These are phyloP conservation scores for Viridothelium virens DNA, from an alignment of 495 filamentous ascomycete genomes.

Conservation along the genomic window DNA sequence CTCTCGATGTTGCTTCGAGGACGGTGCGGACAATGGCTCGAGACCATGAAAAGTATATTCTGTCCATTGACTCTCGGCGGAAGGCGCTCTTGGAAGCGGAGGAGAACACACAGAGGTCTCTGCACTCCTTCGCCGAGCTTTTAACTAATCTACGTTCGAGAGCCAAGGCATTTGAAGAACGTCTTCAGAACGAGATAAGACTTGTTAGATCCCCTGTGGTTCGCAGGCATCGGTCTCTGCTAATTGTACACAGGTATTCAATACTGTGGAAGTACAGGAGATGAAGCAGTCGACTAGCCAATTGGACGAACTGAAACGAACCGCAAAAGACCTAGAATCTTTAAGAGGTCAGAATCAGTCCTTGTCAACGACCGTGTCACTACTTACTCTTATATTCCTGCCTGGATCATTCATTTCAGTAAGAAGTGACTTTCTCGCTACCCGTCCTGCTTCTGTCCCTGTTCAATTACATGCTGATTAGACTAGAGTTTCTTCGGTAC, in stretches of 20 bases:
- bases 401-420: slow-evolving; percentile 4
- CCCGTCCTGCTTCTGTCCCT: not conserved
- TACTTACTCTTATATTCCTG: not conserved
- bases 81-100: not conserved
- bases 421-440: not conserved
- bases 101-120: not conserved
- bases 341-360: not conserved
- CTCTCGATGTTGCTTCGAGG: not conserved
- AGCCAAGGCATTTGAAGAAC: not conserved
- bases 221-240: not conserved
- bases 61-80: not conserved
- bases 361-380: not conserved
- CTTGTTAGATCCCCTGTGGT: not conserved
- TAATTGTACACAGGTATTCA: not conserved
- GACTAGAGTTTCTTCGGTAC: slow-evolving; percentile 2
- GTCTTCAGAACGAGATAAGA: slow-evolving; percentile 1
- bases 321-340: not conserved
- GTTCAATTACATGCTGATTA: not conserved
- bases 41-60: not conserved
- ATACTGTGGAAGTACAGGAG: not conserved
- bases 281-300: not conserved
- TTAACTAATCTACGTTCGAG: not conserved
- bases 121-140: not conserved
- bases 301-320: not conserved
- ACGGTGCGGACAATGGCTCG: not conserved